Evolutionary conservation across 1,284 basidiomycete genomes (phyloP), one percentile per base, ranked within the genome.

Genomic region (Takashimella tepidaria): DNA sequence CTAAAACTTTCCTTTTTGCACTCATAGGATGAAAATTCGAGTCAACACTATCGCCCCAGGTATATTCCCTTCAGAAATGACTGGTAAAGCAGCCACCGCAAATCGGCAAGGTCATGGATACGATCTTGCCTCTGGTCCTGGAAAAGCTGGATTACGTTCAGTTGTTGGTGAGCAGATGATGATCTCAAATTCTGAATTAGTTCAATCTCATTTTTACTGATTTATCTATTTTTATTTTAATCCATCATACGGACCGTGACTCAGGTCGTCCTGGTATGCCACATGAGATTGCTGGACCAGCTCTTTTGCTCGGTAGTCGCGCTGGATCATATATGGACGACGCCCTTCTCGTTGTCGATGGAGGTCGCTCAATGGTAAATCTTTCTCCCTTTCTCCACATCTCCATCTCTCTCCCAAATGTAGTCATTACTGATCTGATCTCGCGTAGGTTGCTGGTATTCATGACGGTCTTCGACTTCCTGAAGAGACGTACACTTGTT

Each of bases 221-320:
- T n/a, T n/a, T n/a, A n/a, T n/a, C n/a, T n/a, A n/a, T n/a, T n/a
- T n/a, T n/a, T n/a, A n/a, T n/a, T n/a, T n/a, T n/a, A n/a, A n/a
- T n/a, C n/a, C n/a, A n/a, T n/a, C n/a, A n/a, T n/a, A n/a, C n/a
- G n/a, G n/a, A n/a, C n/a, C n/a, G n/a, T n/a, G n/a, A n/a, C 8
- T 8, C 45, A 70, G 70, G 70, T 24, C 71, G 73, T 22, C 67
- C 65, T 2, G 74, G 74, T 4, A 31, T 60, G 12, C 65, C 65
- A 12, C 64, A 72, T 44, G 74, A 76, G 57, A 76, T 76, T 42
- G 67, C 70, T 31, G 73, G 73, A 6, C 72, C 73, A 5, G 63
- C 63, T 12, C 51, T 76, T 19, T 47, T 76, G 45, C 66, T 76
- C 24, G 62, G 62, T 13, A 66, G 62, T 48, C 54, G 56, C 19